Evolutionary conservation across 768 basidiomycete species (phyloP), one percentile per base, ranked within the genome.

Genomic region (Naganishia vaughanmartiniae): DNA sequence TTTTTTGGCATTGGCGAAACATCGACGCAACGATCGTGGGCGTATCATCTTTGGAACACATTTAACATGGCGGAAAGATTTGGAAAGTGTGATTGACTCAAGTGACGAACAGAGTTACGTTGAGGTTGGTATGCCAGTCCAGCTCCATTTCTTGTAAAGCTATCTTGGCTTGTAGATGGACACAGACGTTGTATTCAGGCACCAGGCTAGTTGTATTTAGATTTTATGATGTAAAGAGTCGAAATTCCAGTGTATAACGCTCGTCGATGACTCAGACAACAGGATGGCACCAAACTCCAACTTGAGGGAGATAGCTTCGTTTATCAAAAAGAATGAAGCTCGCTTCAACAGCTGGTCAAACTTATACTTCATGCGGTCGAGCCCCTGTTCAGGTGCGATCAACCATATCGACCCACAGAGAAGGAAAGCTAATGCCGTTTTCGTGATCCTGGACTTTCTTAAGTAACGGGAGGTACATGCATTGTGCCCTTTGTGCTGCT

Each of bases 401-500:
- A n/a, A n/a, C n/a, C n/a, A n/a, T n/a, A n/a, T n/a, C n/a, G n/a
- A n/a, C n/a, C n/a, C n/a, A n/a, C n/a, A n/a, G n/a, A n/a, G n/a
- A n/a, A n/a, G n/a, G n/a, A n/a, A n/a, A n/a, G n/a, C n/a, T n/a
- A n/a, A n/a, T n/a, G n/a, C n/a, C n/a, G n/a, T n/a, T n/a, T n/a
- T n/a, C n/a, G n/a, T n/a, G n/a, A n/a, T n/a, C n/a, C n/a, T n/a
- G n/a, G n/a, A n/a, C n/a, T n/a, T n/a, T n/a, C n/a, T n/a, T n/a
- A n/a, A n/a, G n/a, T n/a, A n/a, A n/a, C n/a, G n/a, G n/a, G n/a
- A n/a, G n/a, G n/a, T n/a, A n/a, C n/a, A n/a, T n/a, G n/a, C n/a
- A n/a, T n/a, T 76, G 75, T 5, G 72, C 74, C 28, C 79, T 81
- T 72, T 78, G 89, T 87, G 90, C 92, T 73, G 78, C 84, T 7